A percentile compares a stretch with the other conserved stretches of the same genome.
Evolutionary conservation across 768 basidiomycete species (phyloP).

Genomic region (Tricholoma saponaceum): DNA sequence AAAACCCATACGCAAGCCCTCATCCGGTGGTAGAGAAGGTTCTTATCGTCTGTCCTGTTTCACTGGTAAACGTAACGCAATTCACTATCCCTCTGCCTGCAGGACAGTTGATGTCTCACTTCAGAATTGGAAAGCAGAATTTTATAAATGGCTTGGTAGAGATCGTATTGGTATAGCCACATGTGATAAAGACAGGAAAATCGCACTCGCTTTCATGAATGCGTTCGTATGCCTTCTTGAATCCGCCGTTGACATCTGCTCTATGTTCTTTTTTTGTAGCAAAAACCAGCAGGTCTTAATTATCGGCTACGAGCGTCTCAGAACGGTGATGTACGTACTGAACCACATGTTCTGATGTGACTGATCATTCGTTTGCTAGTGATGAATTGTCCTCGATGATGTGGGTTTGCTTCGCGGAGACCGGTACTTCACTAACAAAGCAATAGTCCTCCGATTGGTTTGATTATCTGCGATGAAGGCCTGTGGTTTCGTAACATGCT

Average conservation of each 20-base stretch:
- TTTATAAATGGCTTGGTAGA: conserved; percentile 83
- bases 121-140: conserved; percentile 94
- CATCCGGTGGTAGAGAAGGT: conserved; percentile 69
- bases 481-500: background rate
- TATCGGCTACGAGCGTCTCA: conserved; percentile 90
- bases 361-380: conserved; percentile 7
- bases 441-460: conserved; percentile 79
- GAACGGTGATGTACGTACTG: conserved; percentile 66
- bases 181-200: conserved; percentile 44
- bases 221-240: conserved; percentile 41
- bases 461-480: conserved; percentile 97
- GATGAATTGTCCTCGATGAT: conserved; percentile 57
- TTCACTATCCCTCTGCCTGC: background rate
- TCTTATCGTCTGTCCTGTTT: conserved; percentile 92
- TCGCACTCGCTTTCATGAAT: conserved; percentile 68
- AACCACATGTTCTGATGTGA: background rate
- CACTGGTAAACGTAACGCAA: conserved; percentile 68
- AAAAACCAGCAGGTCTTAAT: conserved; percentile 82
- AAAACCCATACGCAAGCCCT: conserved; percentile 69
- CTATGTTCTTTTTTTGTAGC: conserved; percentile 30
- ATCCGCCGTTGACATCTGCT: background rate
- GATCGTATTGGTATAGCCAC: conserved; percentile 45
- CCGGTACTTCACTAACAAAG: background rate
- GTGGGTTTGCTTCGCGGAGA: conserved; percentile 31
- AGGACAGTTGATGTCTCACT: background rate